Evolutionary conservation across 805 yeast species (phyloP).

Genomic region (Pichia heedii): DNA sequence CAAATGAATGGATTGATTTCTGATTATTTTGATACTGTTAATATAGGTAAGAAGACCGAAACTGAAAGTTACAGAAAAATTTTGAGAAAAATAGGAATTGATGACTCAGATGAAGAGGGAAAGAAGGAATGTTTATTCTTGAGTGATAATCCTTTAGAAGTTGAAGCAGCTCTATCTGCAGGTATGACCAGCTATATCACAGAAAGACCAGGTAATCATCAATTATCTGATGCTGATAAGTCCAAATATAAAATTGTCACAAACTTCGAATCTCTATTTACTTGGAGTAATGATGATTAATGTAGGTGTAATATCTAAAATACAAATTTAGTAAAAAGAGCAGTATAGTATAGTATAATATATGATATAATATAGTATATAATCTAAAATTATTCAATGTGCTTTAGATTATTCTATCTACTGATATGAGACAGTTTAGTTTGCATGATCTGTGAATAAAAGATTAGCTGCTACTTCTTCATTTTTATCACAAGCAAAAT

Average conservation of each 20-base stretch:
- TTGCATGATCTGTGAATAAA: conserved; percentile 53
- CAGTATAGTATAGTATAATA: no score
- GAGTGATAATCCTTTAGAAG: conserved; percentile 74
- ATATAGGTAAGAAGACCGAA: conserved; percentile 66
- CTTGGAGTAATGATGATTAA: background rate
- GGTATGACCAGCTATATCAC: conserved; percentile 55
- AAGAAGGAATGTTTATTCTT: conserved; percentile 44
- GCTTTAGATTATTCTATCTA: background rate
- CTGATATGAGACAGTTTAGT: background rate
- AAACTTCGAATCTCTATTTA: conserved; percentile 23
- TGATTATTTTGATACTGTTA: conserved; percentile 80
- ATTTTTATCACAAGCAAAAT: conserved; percentile 95
- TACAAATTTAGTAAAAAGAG: background rate
- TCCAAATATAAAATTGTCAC: conserved; percentile 19
- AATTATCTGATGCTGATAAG: conserved; percentile 32
- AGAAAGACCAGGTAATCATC: conserved; percentile 67
- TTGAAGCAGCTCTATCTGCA: conserved; percentile 61
- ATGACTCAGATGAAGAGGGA: conserved; percentile 17
- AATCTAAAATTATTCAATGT: background rate
- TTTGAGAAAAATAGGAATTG: conserved; percentile 19
- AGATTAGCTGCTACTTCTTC: conserved; percentile 95
- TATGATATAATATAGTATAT: background rate
- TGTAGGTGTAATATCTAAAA: background rate
- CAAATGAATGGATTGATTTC: conserved; percentile 47
- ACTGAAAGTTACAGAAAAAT: conserved; percentile 51